Conservation (phyloP, 371 early-diverging fungal species). For the Capillidium heterosporum region DNA sequence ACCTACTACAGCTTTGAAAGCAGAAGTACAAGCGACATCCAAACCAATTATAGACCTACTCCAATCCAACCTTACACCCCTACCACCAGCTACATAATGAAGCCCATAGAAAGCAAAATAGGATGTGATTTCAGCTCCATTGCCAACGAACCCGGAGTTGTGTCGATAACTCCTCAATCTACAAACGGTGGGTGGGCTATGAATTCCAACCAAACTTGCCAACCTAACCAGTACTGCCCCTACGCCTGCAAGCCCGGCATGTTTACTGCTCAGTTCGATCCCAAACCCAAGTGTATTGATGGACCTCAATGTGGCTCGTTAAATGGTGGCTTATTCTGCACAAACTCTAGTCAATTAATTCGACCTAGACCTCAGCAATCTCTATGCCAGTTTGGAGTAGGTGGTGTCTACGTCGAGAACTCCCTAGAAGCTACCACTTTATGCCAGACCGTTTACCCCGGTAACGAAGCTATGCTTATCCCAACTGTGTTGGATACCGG, state of each 20-base stretch:
- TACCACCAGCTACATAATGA: too few relatives aligned
- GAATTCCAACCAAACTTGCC: constrained; percentile 6
- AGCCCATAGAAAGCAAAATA: too few relatives aligned
- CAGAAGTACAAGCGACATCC: too few relatives aligned
- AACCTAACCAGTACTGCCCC: constrained; percentile 1
- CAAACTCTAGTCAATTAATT: background rate
- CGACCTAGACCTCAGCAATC: background rate
- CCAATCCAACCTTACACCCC: too few relatives aligned
- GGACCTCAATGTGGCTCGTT: background rate
- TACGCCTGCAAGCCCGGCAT: constrained; percentile 7
- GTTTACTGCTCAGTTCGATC: background rate
- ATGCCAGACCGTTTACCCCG: constrained; percentile 8
- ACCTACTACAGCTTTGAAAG: too few relatives aligned
- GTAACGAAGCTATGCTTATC: constrained; percentile 8
- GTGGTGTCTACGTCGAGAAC: background rate
- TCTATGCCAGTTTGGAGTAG: background rate
- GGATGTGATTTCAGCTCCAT: too few relatives aligned
- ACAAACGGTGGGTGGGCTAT: constrained; percentile 24
- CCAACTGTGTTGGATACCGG: background rate
- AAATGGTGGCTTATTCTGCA: constrained; percentile 6
- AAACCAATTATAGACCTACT: too few relatives aligned
- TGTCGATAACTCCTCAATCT: constrained; percentile 14
- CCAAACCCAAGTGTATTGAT: background rate
- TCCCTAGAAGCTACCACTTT: background rate
- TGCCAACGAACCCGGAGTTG: constrained; percentile 6